Percentiles rank a stretch among this genome's conserved stretches.
These are phyloP conservation scores for Rhizopus microsporus DNA, from an alignment of 371 early-diverging fungal species.

Conservation along the genomic window DNA sequence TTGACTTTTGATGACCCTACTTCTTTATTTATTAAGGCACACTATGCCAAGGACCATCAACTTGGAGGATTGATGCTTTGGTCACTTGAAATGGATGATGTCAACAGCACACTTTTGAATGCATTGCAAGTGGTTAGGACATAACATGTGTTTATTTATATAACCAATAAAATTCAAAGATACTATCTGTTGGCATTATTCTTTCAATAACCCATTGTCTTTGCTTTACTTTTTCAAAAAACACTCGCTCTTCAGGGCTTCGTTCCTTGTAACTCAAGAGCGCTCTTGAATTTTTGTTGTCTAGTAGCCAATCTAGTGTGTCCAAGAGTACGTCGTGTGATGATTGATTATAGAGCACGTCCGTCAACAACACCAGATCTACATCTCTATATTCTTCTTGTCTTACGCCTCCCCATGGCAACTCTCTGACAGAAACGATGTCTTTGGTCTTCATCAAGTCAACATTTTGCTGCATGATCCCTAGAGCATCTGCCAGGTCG, in stretches of 20 bases:
- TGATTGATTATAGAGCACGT: conserved; percentile 49
- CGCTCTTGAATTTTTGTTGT: conserved; percentile 20
- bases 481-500: conserved; percentile 41
- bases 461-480: conserved; percentile 38
- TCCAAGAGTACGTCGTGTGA: conserved; percentile 41
- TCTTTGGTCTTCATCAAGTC: conserved; percentile 8
- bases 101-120: conserved; percentile 12
- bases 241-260: conserved; percentile 46
- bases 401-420: conserved; percentile 35
- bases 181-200: conserved; percentile 12
- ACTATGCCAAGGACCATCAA: conserved; percentile 37
- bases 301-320: conserved; percentile 35
- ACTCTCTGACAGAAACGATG: conserved; percentile 16
- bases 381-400: conserved; percentile 16
- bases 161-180: conserved; percentile 40
- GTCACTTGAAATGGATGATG: conserved; percentile 40
- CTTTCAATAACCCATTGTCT: conserved; percentile 16
- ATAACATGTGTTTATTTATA: conserved; percentile 8
- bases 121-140: conserved; percentile 18
- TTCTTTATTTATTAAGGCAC: conserved; percentile 45
- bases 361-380: conserved; percentile 40
- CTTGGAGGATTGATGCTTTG: conserved; percentile 60
- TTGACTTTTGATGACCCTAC: conserved; percentile 56
- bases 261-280: conserved; percentile 42
- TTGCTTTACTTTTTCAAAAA: conserved; percentile 35